These are phyloP conservation scores for Potentilla sterilis DNA, from an alignment of 306 rosid genomes.

Conservation along the genomic window DNA sequence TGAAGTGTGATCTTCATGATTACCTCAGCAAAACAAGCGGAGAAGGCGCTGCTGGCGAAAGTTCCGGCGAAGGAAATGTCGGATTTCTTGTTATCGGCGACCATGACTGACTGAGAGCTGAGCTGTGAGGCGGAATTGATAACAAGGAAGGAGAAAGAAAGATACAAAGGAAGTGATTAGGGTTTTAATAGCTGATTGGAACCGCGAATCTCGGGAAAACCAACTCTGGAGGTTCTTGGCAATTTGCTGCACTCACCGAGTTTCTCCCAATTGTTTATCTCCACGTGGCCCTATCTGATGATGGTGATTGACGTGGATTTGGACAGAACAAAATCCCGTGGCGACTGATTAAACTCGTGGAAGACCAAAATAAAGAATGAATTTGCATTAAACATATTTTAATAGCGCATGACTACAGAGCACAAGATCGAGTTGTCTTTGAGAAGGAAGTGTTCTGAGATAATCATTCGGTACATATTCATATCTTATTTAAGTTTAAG, in stretches of 20 bases:
- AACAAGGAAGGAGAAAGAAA: background rate
- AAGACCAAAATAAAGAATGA: too few relatives aligned
- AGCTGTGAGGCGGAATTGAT: background rate
- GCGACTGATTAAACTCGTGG: too few relatives aligned
- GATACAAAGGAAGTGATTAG: background rate
- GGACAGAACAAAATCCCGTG: too few relatives aligned
- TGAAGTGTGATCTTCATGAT: background rate
- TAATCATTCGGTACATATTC: too few relatives aligned
- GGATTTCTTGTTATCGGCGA: slow-evolving; percentile 55
- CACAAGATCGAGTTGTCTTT: too few relatives aligned
- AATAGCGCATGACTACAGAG: too few relatives aligned
- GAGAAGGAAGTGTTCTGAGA: too few relatives aligned
- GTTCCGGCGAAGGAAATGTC: slow-evolving; percentile 69
- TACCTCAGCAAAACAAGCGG: slow-evolving; percentile 82
- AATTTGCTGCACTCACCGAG: background rate
- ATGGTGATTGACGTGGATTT: background rate
- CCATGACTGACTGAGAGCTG: slow-evolving; percentile 51
- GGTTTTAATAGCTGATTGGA: slow-evolving; percentile 5
- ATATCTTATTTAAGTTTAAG: too few relatives aligned
- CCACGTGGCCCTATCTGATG: slow-evolving; percentile 7
- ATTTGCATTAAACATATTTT: too few relatives aligned
- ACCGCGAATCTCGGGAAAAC: slow-evolving; percentile 6
- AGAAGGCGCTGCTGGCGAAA: slow-evolving; percentile 68
- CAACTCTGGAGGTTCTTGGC: too few relatives aligned
- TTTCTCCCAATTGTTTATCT: fast-evolving